These are phyloP conservation scores for Margaritispora aquatica DNA, from an alignment of 495 filamentous ascomycete species.

Conservation along the genomic window DNA sequence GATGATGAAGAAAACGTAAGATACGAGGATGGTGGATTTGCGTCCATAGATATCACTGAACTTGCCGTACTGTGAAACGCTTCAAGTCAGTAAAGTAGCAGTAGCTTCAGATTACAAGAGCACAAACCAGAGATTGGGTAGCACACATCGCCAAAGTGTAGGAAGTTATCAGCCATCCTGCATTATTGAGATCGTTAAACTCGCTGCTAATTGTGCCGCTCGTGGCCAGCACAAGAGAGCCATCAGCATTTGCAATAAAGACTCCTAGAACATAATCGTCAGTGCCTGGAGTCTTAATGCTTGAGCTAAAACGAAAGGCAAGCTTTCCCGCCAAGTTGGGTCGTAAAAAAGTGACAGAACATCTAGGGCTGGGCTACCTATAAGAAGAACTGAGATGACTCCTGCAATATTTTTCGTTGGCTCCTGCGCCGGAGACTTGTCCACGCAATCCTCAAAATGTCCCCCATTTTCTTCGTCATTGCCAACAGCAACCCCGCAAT, in stretches of 20 bases:
- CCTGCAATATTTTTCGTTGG: neutral
- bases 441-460: neutral
- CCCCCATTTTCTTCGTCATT: neutral
- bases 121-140: slow-evolving; percentile 39
- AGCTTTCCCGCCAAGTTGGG: neutral
- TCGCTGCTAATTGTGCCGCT: slow-evolving; percentile 57
- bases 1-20: slow-evolving; percentile 35
- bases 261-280: slow-evolving; percentile 1
- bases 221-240: slow-evolving; percentile 55
- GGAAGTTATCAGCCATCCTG: slow-evolving; percentile 60
- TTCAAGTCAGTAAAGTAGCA: neutral
- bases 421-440: neutral
- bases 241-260: slow-evolving; percentile 58
- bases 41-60: slow-evolving; percentile 46
- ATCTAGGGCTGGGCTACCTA: neutral
- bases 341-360: neutral
- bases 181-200: slow-evolving; percentile 52
- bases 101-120: too few relatives aligned
- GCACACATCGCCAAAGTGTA: slow-evolving; percentile 56
- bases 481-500: neutral
- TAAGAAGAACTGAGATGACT: slow-evolving; percentile 1
- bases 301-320: neutral
- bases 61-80: slow-evolving; percentile 27
- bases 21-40: slow-evolving; percentile 31
- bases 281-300: neutral